Evolutionary conservation across 176 grass and related monocot species (phyloP).

Genomic region (Musa troglodytarum): DNA sequence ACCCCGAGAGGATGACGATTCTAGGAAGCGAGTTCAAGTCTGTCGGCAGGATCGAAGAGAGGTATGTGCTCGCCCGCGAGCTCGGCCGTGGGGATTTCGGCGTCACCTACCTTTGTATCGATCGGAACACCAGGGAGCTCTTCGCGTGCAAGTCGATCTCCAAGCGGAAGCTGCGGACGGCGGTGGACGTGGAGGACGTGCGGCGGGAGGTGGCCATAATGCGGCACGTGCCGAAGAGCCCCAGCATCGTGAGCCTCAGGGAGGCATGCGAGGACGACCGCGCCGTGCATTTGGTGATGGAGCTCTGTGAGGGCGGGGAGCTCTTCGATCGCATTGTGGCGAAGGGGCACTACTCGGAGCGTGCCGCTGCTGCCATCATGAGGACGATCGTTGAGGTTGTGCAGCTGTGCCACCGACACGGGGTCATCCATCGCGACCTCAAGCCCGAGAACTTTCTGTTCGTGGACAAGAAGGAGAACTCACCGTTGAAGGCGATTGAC

Average conservation of each 20-base stretch:
- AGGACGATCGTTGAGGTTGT: conserved; percentile 91
- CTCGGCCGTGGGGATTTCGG: conserved; percentile 91
- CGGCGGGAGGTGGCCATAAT: conserved; percentile 95
- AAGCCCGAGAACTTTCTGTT: conserved; percentile 96
- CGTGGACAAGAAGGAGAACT: conserved; percentile 93
- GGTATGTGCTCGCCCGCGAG: conserved; percentile 69
- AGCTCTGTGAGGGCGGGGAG: conserved; percentile 98
- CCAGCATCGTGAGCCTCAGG: conserved; percentile 56
- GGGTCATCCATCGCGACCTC: conserved; percentile 89
- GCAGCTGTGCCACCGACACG: conserved; percentile 94
- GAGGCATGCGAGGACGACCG: conserved; percentile 95
- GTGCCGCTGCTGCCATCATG: conserved; percentile 58
- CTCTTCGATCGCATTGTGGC: conserved; percentile 97
- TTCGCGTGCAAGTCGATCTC: conserved; percentile 99
- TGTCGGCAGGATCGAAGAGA: conserved; percentile 64
- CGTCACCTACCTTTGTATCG: conserved; percentile 93
- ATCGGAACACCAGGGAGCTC: conserved; percentile 67
- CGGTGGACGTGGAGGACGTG: conserved; percentile 92
- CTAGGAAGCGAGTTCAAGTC: conserved; percentile 44
- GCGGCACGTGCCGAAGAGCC: conserved; percentile 74
- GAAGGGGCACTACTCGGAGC: conserved; percentile 83
- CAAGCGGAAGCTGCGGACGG: conserved; percentile 83
- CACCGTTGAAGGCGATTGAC: conserved; percentile 90
- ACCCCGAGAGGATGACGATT: conserved; percentile 52
- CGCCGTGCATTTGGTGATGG: conserved; percentile 96